Conservation (phyloP, 768 basidiomycete genomes). For the Austroboletus festivus region DNA sequence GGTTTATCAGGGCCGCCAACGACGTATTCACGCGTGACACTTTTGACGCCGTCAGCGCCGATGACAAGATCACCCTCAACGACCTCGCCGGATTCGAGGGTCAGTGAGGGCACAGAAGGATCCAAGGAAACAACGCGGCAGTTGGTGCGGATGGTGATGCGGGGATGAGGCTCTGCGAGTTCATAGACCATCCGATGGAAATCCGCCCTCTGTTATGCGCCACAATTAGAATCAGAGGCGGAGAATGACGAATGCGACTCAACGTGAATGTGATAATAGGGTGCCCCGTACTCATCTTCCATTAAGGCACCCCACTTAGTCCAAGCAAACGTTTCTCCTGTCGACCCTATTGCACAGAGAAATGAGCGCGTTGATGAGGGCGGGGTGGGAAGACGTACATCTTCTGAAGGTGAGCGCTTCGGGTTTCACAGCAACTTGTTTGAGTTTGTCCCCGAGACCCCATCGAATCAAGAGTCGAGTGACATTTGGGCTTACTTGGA, state of each 20-base stretch:
- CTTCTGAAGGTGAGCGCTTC: constrained; percentile 38
- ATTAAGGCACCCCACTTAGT: constrained; percentile 36
- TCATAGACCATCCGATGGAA: constrained; percentile 39
- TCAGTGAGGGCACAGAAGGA: constrained; percentile 33
- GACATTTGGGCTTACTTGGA: constrained; percentile 44
- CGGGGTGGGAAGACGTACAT: constrained; percentile 30
- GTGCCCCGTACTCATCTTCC: constrained; percentile 32
- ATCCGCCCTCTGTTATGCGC: constrained; percentile 39
- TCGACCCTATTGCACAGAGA: constrained; percentile 31
- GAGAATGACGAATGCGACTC: neutral
- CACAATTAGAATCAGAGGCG: neutral
- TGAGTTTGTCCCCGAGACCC: constrained; percentile 44
- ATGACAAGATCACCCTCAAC: constrained; percentile 44
- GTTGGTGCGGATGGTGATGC: constrained; percentile 32
- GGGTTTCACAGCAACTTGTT: constrained; percentile 38
- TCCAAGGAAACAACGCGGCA: constrained; percentile 37
- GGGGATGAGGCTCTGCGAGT: constrained; percentile 35
- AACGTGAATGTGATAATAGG: constrained; percentile 36
- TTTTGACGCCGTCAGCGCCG: constrained; percentile 55
- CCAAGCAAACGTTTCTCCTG: constrained; percentile 36
- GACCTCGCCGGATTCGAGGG: constrained; percentile 42
- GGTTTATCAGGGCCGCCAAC: constrained; percentile 46
- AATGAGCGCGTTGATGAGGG: neutral
- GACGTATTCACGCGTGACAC: constrained; percentile 44
- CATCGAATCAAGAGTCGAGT: constrained; percentile 47